Evolutionary conservation across 2,329 filamentous ascomycete species (phyloP), one percentile per base, ranked within the genome.

Genomic region (Aureobasidium pullulans): DNA sequence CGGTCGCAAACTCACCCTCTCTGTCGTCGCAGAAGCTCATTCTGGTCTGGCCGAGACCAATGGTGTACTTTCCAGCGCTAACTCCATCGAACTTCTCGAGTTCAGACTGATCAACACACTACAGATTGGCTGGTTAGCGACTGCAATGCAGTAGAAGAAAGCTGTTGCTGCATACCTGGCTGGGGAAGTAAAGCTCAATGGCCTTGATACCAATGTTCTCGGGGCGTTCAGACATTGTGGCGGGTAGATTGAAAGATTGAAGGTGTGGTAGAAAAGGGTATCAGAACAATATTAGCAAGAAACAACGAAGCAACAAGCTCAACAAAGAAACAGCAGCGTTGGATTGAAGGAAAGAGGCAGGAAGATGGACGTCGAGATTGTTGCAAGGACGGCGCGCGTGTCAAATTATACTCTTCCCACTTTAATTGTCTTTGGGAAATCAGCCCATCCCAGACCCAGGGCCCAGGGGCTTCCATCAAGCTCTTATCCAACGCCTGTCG

Each of bases 1-100:
- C 15, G 9, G 9, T 43, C 32, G 54, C 32, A 1, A 9, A 23
- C 63, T 65, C 64, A 78, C 76, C 76, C 73, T 80, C 78, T 62
- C 78, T 73, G 69, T 80, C 78, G 70, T 80, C 77, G 70, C 78
- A 80, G 72, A 80, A 80, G 72, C 76, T 78, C 78, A 80, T 80
- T 69, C 77, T 78, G 64, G 77, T 80, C 73, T 80, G 78, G 66
- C 78, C 78, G 62, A 80, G 76, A 62, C 78, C 78, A 72, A 80
- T 80, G 56, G 78, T 80, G 73, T 80, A 80, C 67, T 80, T 80
- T 67, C 78, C 78, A 62, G 70, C 66, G 61, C 72, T 72, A 62
- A 80, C 77, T 71, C 78, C 78, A 77, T 80, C 78, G 73, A 79
- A 80, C 71, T 79, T 79, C 69, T 80, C 78, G 62, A 80, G 76